phyloP scores from a whole-genome alignment of 1,284 basidiomycete species.

The Kwoniella shivajii region DNA sequence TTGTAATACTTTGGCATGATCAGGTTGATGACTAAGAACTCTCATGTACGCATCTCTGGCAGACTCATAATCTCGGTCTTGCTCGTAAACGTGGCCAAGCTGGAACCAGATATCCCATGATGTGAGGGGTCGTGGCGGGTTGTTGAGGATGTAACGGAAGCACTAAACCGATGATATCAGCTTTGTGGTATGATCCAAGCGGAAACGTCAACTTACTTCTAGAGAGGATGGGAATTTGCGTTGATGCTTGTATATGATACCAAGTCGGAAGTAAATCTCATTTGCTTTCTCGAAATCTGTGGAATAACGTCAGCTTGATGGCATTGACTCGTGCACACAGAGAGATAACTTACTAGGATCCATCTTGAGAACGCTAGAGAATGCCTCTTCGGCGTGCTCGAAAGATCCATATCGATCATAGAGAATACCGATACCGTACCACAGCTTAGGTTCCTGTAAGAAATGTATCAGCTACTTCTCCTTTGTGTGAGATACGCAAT shows the following conservation, averaged over 20 bases:
- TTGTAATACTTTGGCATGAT: slow-evolving; percentile 95
- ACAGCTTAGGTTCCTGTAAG: slow-evolving; percentile 89
- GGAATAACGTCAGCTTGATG: slow-evolving; percentile 23
- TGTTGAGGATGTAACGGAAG: slow-evolving; percentile 94
- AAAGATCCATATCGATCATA: slow-evolving; percentile 98
- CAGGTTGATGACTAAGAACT: slow-evolving; percentile 90
- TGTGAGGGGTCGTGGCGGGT: slow-evolving; percentile 91
- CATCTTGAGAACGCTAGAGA: slow-evolving; percentile 94
- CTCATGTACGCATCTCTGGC: slow-evolving; percentile 96
- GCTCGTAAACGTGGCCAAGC: slow-evolving; percentile 96
- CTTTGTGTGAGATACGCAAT: not conserved
- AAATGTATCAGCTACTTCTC: slow-evolving; percentile 30
- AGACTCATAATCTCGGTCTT: slow-evolving; percentile 73
- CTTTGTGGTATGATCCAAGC: not conserved
- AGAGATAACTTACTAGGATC: slow-evolving; percentile 71
- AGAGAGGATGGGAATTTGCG: slow-evolving; percentile 84
- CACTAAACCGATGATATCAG: slow-evolving; percentile 56
- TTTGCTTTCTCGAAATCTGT: slow-evolving; percentile 97
- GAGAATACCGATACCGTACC: slow-evolving; percentile 99
- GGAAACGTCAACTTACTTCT: slow-evolving; percentile 55
- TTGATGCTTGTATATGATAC: slow-evolving; percentile 99
- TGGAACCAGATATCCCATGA: slow-evolving; percentile 99
- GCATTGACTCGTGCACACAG: not conserved
- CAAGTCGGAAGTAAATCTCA: slow-evolving; percentile 96
- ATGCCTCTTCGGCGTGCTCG: slow-evolving; percentile 98